Evolutionary conservation across 129 eudicot genomes (phyloP).

Genomic region (Oenanthe sinensis): DNA sequence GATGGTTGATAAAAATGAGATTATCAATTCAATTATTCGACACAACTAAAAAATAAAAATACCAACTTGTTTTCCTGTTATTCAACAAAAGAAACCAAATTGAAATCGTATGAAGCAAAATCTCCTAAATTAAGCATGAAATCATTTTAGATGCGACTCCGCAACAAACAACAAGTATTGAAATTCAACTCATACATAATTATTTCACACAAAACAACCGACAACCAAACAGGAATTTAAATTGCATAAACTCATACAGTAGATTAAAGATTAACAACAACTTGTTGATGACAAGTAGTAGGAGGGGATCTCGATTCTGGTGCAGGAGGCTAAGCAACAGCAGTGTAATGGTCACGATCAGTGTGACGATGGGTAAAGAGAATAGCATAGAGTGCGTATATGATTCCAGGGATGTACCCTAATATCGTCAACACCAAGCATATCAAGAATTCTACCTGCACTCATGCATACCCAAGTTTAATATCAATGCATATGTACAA

Average conservation of each 20-base stretch:
- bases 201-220: background rate
- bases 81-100: no score
- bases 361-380: conserved; percentile 32
- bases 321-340: conserved; percentile 29
- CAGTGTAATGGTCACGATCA: conserved; percentile 21
- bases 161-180: no score
- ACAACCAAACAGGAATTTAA: background rate
- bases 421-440: conserved; percentile 63
- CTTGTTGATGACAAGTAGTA: background rate
- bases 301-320: no score
- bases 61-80: no score
- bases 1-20: no score
- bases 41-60: no score
- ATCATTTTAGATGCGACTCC: no score
- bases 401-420: conserved; percentile 75
- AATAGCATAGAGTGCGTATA: conserved; percentile 72
- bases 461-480: background rate
- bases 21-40: no score
- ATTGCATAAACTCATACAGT: background rate
- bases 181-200: no score
- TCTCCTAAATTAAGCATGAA: no score
- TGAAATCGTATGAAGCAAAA: no score
- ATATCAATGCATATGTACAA: no score
- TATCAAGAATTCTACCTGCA: conserved; percentile 61
- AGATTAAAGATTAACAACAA: background rate